A percentile compares a stretch with the other conserved stretches of the same genome.
phyloP scores from a whole-genome alignment of 2,329 filamentous ascomycete genomes.

The Colletotrichum sp. region DNA sequence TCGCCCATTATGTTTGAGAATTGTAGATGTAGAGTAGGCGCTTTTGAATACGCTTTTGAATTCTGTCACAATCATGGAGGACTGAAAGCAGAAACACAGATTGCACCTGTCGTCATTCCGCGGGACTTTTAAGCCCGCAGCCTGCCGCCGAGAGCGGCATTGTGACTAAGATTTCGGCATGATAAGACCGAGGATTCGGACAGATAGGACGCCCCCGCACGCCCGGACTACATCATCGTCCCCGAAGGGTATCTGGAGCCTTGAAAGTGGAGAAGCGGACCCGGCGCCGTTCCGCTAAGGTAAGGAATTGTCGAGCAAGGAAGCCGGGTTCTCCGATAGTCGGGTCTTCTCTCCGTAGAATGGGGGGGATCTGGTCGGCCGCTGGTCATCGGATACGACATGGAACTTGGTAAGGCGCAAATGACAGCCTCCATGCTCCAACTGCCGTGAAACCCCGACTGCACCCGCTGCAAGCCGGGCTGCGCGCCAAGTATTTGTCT shows the following conservation, averaged over 20 bases:
- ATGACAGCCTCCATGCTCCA: neutral
- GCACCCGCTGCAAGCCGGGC: neutral
- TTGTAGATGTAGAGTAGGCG: neutral
- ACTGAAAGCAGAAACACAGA: neutral
- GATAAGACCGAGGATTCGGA: neutral
- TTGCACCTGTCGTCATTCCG: neutral
- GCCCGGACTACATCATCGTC: neutral
- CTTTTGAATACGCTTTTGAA: too few relatives aligned
- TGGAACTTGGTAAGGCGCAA: neutral
- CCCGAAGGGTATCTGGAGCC: conserved; percentile 19
- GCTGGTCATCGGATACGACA: neutral
- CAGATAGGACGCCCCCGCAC: neutral
- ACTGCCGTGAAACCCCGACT: neutral
- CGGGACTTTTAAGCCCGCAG: neutral
- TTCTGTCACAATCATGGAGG: neutral
- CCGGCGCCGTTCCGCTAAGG: conserved; percentile 17
- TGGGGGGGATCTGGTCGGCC: neutral
- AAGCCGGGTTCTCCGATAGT: neutral
- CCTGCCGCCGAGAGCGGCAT: neutral
- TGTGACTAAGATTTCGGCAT: neutral
- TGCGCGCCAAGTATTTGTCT: neutral
- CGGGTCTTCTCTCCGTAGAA: neutral
- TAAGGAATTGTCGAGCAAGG: conserved; percentile 18
- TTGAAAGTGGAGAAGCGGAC: neutral
- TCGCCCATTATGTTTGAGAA: neutral